phyloP scores from a whole-genome alignment of 2,329 filamentous ascomycete genomes.

The Colletotrichum paranaense region DNA sequence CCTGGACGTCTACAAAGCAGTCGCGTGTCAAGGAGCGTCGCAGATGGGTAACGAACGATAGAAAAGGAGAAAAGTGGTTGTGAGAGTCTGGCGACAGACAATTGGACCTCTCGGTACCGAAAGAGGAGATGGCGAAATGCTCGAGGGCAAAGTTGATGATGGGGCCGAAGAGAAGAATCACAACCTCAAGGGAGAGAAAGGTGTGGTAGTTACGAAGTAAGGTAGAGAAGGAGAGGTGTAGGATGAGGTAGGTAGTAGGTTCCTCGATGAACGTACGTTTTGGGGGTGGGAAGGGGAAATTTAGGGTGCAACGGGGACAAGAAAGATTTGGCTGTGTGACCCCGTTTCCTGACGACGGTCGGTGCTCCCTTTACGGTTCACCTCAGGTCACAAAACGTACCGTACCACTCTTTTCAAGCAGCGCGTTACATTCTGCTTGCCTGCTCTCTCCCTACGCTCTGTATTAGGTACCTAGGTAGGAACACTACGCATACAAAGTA shows the following conservation, averaged over 20 bases:
- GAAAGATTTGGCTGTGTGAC: conserved; percentile 34
- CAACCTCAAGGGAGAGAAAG: conserved; percentile 34
- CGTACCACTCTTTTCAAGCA: neutral
- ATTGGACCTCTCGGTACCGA: conserved; percentile 18
- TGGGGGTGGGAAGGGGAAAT: conserved; percentile 38
- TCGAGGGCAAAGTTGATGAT: conserved; percentile 36
- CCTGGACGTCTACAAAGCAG: conserved; percentile 39
- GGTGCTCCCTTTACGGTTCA: conserved; percentile 3
- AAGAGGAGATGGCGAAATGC: conserved; percentile 31
- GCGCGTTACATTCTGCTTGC: neutral
- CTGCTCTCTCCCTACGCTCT: neutral
- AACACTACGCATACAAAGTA: neutral
- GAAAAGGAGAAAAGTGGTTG: conserved; percentile 36
- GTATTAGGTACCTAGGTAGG: neutral
- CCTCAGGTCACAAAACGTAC: neutral
- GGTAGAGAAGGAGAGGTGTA: neutral
- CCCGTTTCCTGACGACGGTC: conserved; percentile 27
- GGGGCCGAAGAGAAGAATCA: conserved; percentile 29
- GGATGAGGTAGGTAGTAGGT: conserved; percentile 12
- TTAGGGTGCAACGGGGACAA: conserved; percentile 33
- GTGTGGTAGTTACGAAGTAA: conserved; percentile 30
- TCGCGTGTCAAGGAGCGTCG: conserved; percentile 51
- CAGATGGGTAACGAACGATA: conserved; percentile 40
- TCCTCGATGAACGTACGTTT: conserved; percentile 25
- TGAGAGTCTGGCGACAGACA: conserved; percentile 17